phyloP scores from a whole-genome alignment of 2,329 filamentous ascomycete species.

The Aspergillus neoniger region DNA sequence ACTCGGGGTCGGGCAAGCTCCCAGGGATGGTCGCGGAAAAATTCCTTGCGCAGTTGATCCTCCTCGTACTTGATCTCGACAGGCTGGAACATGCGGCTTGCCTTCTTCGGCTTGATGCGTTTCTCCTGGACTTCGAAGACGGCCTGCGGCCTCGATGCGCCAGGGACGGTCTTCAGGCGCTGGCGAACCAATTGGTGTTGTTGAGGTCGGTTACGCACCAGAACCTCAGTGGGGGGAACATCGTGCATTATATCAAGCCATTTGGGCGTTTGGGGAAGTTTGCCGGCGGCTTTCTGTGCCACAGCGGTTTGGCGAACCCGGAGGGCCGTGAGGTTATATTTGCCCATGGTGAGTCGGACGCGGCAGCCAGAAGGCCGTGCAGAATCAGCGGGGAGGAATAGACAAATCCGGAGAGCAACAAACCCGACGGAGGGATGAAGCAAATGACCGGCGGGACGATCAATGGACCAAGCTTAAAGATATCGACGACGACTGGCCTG shows the following conservation, averaged over 20 bases:
- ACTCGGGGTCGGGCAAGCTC: constrained; percentile 87
- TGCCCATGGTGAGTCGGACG: constrained; percentile 42
- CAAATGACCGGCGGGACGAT: not conserved
- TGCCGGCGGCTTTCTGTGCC: constrained; percentile 38
- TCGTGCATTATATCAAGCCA: constrained; percentile 61
- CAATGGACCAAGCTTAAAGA: not conserved
- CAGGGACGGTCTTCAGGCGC: constrained; percentile 37
- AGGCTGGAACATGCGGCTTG: constrained; percentile 78
- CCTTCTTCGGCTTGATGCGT: constrained; percentile 58
- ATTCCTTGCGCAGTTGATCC: constrained; percentile 75
- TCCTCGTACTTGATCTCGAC: constrained; percentile 77
- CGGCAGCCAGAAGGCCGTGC: constrained; percentile 5
- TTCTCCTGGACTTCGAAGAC: constrained; percentile 40
- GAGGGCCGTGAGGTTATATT: constrained; percentile 49
- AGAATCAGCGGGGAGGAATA: not conserved
- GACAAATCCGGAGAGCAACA: not conserved
- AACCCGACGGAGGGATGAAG: not conserved
- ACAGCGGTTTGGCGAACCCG: constrained; percentile 48
- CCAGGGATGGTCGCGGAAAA: constrained; percentile 96
- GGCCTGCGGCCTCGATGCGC: constrained; percentile 34
- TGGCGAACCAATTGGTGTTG: constrained; percentile 46
- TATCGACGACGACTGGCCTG: too few species aligned
- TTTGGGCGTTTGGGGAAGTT: constrained; percentile 38
- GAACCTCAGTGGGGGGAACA: constrained; percentile 61
- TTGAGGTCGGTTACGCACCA: constrained; percentile 59